A percentile compares a stretch with the other conserved stretches of the same genome.
Conservation (phyloP, 176 grass and related monocot species). For the Coix lacrymajobi region DNA sequence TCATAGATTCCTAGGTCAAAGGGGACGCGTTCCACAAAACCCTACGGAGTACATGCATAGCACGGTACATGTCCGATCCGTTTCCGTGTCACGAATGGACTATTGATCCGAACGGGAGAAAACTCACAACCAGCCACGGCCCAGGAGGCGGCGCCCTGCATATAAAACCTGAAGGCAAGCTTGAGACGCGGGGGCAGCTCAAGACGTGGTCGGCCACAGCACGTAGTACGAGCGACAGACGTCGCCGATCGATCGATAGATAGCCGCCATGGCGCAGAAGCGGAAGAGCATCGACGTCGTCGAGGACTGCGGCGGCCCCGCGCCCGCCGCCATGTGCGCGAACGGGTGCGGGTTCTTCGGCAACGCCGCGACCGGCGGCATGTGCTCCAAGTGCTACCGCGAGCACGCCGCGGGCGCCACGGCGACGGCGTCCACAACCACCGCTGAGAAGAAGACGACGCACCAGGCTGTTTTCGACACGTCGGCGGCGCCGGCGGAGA, state of each 20-base stretch:
- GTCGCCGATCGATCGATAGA: too few relatives aligned
- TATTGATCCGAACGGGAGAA: background rate
- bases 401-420: background rate
- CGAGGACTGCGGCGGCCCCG: background rate
- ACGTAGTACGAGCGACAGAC: too few relatives aligned
- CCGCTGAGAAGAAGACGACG: background rate
- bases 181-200: background rate
- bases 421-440: too few relatives aligned
- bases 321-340: conserved; percentile 21
- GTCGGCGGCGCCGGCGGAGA: background rate
- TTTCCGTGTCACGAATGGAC: too few relatives aligned
- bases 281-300: background rate
- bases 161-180: background rate
- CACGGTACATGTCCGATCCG: too few relatives aligned
- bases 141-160: background rate
- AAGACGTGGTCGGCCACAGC: background rate
- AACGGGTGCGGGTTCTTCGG: conserved; percentile 73
- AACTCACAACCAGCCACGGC: background rate
- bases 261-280: background rate
- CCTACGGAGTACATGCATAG: too few relatives aligned
- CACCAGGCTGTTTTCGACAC: background rate
- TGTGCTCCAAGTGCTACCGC: conserved; percentile 60
- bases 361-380: conserved; percentile 25
- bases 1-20: too few relatives aligned
- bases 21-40: too few relatives aligned